Base-by-base conservation (phyloP, 805 yeast species). In the Metschnikowia continentalis region DNA sequence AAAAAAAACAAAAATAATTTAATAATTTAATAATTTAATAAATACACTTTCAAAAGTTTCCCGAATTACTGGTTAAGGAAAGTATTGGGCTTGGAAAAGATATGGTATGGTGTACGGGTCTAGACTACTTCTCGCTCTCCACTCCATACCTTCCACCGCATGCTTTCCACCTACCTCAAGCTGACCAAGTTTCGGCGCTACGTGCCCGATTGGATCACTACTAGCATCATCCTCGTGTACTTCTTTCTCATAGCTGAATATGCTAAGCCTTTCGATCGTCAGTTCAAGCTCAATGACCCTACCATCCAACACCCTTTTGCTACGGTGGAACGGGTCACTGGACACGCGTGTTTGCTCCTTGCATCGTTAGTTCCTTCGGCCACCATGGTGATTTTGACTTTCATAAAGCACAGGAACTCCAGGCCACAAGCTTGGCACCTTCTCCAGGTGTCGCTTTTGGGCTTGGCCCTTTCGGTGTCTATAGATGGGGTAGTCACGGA, bases 291-390 rank as follows among this genome's bases (percentile, higher is more conserved):
- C 20, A 51, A 56, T 30, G 75, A 72, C 52, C 56, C 58, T 6
- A 52, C 68, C 10, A 63, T 72, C 39, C 64, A 69, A 35, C 74
- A 71, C 55, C 75, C 75, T 6, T 71, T 69, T 47, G 64, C 72
- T 3, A 45, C 39, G 1, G 32, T 45, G 2, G 75, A 71, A 52
- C 55, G 74, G 13, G 72, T 72, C 32, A 57, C 68, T 11, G 41
- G 63, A 47, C 50, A 32, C 37, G 37, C 41, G 51, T 71, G 75
- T 49, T 57, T 69, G 8, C 22, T 64, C 11, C 44, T 71, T 4
- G 68, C 70, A 30, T 56, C 63, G 14, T 48, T 61, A 5, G 55
- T 68, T 3, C 72, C 74, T 3, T 45, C 61, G 8, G 17, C 51
- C 2, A 54, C 58, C n/a, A 66, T 67, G 30, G 46, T 53, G 5